Evolutionary conservation across 495 filamentous ascomycete species (phyloP), one percentile per base, ranked within the genome.

Genomic region (Lichina pygmaea): DNA sequence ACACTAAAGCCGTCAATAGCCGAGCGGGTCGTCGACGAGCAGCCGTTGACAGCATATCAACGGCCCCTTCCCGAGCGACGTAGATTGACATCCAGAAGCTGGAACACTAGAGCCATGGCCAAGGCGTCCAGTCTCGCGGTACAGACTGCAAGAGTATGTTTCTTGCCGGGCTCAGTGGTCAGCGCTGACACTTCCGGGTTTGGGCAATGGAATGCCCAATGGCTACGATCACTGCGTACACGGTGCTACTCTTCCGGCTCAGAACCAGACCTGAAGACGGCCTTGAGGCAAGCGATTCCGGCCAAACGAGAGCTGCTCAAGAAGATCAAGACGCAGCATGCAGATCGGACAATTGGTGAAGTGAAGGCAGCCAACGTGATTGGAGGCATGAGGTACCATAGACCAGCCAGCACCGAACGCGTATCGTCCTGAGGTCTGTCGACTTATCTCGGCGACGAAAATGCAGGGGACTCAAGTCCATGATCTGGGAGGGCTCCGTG

Each of bases 401-500:
- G 11, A 11, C 13, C 36, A 39, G 36, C 36, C 36, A 15, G 36
- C 10, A 39, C 36, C 6, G 16, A 13, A 30, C 9, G 7, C 17
- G 40, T 15, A 9, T 10, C 15, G 6, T 8, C 11, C 24, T n/a
- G 17, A 17, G 37, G 33, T 12, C 37, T 11, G 6, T 15, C 17
- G 41, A 36, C 39, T 48, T 12, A 48, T 47, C 13, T 2, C 24
- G 24, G 4, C 24, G 4, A 24, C 24, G 24, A 15, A 34, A 6
- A 24, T 44, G 44, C 40, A 73, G 72, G 60, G 86, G 86, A 7
- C 69, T 97, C 24, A 95, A 93, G 62, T 78, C 83, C 51, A 94
- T 97, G 84, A 68, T 97, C 44, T 97, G 89, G 89, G 89, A 97
- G 62, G 89, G 91, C 30, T 93, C 85, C 10, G 89, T 97, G 7